Evolutionary conservation across 2,329 filamentous ascomycete species (phyloP).

Genomic region (Verticillium longisporum): DNA sequence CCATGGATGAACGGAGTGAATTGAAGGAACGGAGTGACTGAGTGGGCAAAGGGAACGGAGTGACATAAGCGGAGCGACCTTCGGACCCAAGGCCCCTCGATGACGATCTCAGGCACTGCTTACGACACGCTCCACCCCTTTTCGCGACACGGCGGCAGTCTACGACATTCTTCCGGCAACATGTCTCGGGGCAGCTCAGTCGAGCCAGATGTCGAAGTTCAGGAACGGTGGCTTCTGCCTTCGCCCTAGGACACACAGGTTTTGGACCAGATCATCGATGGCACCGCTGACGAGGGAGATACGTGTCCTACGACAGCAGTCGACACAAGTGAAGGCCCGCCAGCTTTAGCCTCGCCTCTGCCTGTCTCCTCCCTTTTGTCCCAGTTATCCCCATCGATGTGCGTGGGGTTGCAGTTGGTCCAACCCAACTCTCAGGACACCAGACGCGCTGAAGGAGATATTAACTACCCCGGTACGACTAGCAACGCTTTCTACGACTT

Average conservation of each 20-base stretch:
- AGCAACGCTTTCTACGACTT: background rate
- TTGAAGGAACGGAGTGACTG: too few species aligned
- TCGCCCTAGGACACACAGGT: background rate
- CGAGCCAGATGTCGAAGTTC: background rate
- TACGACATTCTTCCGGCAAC: background rate
- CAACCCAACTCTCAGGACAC: background rate
- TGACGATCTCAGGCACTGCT: background rate
- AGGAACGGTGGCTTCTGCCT: background rate
- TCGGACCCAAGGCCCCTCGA: background rate
- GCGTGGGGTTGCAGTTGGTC: background rate
- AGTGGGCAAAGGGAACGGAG: too few species aligned
- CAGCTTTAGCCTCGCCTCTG: background rate
- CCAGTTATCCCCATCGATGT: background rate
- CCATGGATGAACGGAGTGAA: too few species aligned
- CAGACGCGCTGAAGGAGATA: background rate
- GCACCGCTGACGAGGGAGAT: background rate
- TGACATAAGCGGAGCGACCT: too few species aligned
- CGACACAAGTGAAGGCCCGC: background rate
- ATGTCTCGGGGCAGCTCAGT: background rate
- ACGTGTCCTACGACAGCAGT: background rate
- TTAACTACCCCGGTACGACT: background rate
- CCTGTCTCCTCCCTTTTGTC: background rate
- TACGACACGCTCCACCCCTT: background rate
- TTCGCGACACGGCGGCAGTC: background rate
- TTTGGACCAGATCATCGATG: background rate